These are phyloP conservation scores for Trichoderma brevicompactum DNA, from an alignment of 2,329 filamentous ascomycete genomes.

Conservation along the genomic window DNA sequence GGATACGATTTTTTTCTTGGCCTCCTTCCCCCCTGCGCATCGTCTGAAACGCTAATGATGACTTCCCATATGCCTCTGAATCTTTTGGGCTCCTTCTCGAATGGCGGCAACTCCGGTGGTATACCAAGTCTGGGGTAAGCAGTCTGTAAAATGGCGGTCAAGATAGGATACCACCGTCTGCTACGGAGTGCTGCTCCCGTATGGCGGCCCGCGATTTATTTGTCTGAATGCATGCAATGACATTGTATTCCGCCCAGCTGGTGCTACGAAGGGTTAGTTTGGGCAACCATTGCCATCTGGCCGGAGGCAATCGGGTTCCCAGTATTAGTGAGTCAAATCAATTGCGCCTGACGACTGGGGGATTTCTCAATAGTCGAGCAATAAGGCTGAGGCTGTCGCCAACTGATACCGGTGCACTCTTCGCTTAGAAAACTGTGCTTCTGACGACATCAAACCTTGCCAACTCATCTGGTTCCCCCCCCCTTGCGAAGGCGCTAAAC, in stretches of 20 bases:
- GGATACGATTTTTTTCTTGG: neutral
- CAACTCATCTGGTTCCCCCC: slow-evolving; percentile 20
- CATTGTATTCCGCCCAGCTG: neutral
- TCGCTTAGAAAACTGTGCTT: slow-evolving; percentile 7
- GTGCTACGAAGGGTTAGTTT: neutral
- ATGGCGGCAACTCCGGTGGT: slow-evolving; percentile 5
- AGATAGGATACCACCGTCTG: neutral
- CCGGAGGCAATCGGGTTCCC: neutral
- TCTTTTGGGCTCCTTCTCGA: neutral
- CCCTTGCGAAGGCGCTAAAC: slow-evolving; percentile 25
- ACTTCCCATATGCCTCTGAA: neutral
- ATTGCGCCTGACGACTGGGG: neutral
- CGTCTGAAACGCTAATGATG: neutral
- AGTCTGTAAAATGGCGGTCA: slow-evolving; percentile 18
- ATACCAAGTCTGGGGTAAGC: slow-evolving; percentile 9
- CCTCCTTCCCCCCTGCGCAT: neutral
- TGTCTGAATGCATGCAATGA: neutral
- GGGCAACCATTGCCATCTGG: neutral
- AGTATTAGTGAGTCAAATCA: neutral
- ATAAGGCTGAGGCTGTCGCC: slow-evolving; percentile 19
- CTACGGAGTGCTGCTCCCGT: no score
- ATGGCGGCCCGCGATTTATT: neutral
- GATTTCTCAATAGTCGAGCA: neutral
- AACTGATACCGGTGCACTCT: neutral
- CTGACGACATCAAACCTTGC: slow-evolving; percentile 26